Conservation (phyloP, 2,329 filamentous ascomycete species). For the Lomentospora prolificans region DNA sequence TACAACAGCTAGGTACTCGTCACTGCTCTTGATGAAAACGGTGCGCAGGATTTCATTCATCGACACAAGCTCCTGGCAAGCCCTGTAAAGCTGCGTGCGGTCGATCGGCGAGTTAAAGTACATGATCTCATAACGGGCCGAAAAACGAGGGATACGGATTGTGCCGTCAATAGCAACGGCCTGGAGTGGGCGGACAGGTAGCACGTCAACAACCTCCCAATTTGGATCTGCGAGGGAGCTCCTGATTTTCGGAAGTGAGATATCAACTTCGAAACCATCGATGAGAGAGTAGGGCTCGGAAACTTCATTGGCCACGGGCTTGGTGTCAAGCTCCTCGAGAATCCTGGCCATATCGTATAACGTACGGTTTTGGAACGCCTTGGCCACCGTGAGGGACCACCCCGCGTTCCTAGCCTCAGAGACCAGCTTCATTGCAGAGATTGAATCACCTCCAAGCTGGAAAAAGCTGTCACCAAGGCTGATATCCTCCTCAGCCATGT, state of each 20-base stretch:
- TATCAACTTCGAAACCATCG: conserved; percentile 24
- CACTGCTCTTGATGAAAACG: conserved; percentile 44
- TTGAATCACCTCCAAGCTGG: conserved; percentile 49
- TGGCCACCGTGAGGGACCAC: conserved; percentile 40
- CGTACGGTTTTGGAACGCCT: conserved; percentile 41
- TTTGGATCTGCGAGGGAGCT: conserved; percentile 35
- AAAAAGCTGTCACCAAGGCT: conserved; percentile 50
- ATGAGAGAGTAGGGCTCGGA: conserved; percentile 43
- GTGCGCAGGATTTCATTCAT: conserved; percentile 57
- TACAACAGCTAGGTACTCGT: conserved; percentile 45
- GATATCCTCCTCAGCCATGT: conserved; percentile 33
- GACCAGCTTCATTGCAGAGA: conserved; percentile 51
- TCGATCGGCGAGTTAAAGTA: conserved; percentile 46
- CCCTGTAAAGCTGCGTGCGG: conserved; percentile 33
- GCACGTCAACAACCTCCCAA: conserved; percentile 43
- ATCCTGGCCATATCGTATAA: conserved; percentile 43
- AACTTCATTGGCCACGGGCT: conserved; percentile 13
- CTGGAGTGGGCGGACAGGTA: conserved; percentile 50
- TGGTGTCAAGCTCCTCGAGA: conserved; percentile 25
- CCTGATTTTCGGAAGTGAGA: conserved; percentile 20
- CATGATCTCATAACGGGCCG: conserved; percentile 54
- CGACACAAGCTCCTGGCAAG: conserved; percentile 45
- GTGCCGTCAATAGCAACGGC: conserved; percentile 50
- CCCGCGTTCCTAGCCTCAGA: conserved; percentile 40
- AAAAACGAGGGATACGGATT: conserved; percentile 47